Evolutionary conservation across 352 stramenopile species (phyloP).

Genomic region (Phytophthora litchii): DNA sequence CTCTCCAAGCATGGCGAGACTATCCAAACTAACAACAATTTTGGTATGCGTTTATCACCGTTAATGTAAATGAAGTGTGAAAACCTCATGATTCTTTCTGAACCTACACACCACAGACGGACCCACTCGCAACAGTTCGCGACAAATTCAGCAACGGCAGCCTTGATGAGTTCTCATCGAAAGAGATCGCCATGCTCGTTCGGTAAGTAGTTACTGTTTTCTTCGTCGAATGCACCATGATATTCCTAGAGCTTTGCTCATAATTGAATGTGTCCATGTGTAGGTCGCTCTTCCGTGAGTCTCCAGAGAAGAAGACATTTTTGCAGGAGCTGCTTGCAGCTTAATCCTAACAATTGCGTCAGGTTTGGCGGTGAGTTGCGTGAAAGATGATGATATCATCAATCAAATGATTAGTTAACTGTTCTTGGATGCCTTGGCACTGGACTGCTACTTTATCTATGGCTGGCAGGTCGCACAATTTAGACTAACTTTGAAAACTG

Average conservation of each 20-base stretch:
- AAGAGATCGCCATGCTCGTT: slow-evolving; percentile 52
- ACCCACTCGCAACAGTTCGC: slow-evolving; percentile 61
- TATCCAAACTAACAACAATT: slow-evolving; percentile 54
- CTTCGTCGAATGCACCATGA: background rate
- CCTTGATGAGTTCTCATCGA: slow-evolving; percentile 45
- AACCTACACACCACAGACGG: slow-evolving; percentile 40
- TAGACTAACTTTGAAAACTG: too few species aligned
- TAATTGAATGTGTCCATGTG: background rate
- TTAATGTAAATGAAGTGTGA: background rate
- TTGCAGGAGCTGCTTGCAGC: slow-evolving; percentile 35
- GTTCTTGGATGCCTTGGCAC: too few species aligned
- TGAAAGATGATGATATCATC: too few species aligned
- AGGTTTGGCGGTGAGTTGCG: background rate
- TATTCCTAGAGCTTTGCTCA: background rate
- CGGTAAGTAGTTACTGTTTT: slow-evolving; percentile 36
- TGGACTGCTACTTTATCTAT: too few species aligned
- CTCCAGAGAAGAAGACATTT: slow-evolving; percentile 55
- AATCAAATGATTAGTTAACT: too few species aligned
- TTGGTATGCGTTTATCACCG: slow-evolving; percentile 39
- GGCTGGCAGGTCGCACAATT: too few species aligned
- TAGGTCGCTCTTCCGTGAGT: slow-evolving; percentile 72
- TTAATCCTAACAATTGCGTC: slow-evolving; percentile 5
- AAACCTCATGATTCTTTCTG: slow-evolving; percentile 6
- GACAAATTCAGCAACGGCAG: slow-evolving; percentile 58
- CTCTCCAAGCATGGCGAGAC: slow-evolving; percentile 50